phyloP scores from a whole-genome alignment of 2,329 filamentous ascomycete species.

The Annulohypoxylon truncatum region DNA sequence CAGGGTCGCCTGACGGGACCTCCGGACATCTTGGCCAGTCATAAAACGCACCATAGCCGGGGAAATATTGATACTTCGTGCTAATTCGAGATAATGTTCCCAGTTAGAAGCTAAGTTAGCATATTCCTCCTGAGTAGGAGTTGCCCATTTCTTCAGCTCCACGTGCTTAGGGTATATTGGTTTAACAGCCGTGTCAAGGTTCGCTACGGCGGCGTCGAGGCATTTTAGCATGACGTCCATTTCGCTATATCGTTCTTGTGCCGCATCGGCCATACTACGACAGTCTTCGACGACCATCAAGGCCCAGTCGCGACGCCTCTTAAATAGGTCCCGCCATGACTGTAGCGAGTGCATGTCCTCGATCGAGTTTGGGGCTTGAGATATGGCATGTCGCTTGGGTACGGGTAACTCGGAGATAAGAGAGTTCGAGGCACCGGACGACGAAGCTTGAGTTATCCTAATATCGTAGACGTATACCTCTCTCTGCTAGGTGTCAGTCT shows the following conservation, averaged over 20 bases:
- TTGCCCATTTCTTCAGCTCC: slow-evolving; percentile 78
- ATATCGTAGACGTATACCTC: slow-evolving; percentile 96
- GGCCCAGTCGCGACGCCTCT: slow-evolving; percentile 83
- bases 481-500: slow-evolving; percentile 62
- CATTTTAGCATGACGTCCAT: slow-evolving; percentile 82
- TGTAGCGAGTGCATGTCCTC: slow-evolving; percentile 81
- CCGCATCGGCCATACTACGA: slow-evolving; percentile 69
- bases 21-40: slow-evolving; percentile 61
- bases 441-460: slow-evolving; percentile 71
- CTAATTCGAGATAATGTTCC: slow-evolving; percentile 74
- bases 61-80: slow-evolving; percentile 73
- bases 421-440: slow-evolving; percentile 57
- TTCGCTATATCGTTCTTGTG: slow-evolving; percentile 75
- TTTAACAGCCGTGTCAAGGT: slow-evolving; percentile 80
- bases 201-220: slow-evolving; percentile 85
- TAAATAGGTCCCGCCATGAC: slow-evolving; percentile 91
- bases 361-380: slow-evolving; percentile 83
- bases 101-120: slow-evolving; percentile 71
- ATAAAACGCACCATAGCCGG: slow-evolving; percentile 74
- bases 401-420: slow-evolving; percentile 62
- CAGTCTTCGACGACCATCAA: slow-evolving; percentile 76
- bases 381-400: slow-evolving; percentile 67
- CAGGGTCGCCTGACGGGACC: slow-evolving; percentile 67
- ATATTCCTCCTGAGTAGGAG: slow-evolving; percentile 75
- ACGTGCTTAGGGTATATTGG: slow-evolving; percentile 76